Conservation (phyloP, 2,329 filamentous ascomycete species). For the Epichloe aotearoae region DNA sequence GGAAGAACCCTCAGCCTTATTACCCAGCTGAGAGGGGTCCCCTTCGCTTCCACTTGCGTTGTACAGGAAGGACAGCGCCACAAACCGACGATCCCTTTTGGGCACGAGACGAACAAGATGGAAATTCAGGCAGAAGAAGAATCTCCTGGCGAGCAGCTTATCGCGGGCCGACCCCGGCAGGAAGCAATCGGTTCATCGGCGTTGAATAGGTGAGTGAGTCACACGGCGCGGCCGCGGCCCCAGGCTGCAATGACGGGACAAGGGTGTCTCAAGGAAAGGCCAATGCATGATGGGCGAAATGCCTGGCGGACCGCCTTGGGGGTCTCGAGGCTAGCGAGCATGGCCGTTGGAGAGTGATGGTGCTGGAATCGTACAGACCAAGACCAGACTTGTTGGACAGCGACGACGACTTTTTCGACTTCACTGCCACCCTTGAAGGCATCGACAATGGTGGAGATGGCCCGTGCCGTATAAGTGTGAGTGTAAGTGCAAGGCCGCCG, state of each 20-base stretch:
- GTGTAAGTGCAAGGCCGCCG: background rate
- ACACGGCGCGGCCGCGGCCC: background rate
- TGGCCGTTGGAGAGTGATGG: too few species aligned
- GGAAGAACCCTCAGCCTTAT: background rate
- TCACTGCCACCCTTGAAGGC: background rate
- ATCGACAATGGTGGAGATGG: background rate
- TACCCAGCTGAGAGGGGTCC: background rate
- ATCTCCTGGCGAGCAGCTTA: background rate
- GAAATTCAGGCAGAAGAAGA: too few species aligned
- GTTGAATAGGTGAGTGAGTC: background rate
- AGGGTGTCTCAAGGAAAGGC: too few species aligned
- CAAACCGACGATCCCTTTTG: too few species aligned
- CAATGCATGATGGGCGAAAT: background rate
- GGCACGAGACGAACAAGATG: too few species aligned
- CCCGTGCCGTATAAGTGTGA: background rate
- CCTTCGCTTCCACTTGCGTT: too few species aligned
- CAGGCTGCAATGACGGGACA: background rate
- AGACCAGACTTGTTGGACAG: too few species aligned
- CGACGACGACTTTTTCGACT: background rate
- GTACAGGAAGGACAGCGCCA: too few species aligned
- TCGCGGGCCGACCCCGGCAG: background rate
- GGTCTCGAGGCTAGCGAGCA: background rate
- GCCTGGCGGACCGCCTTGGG: background rate
- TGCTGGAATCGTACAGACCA: too few species aligned
- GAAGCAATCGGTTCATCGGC: too few species aligned